Conservation (phyloP, 2,329 filamentous ascomycete genomes). For the Fusarium piperis region DNA sequence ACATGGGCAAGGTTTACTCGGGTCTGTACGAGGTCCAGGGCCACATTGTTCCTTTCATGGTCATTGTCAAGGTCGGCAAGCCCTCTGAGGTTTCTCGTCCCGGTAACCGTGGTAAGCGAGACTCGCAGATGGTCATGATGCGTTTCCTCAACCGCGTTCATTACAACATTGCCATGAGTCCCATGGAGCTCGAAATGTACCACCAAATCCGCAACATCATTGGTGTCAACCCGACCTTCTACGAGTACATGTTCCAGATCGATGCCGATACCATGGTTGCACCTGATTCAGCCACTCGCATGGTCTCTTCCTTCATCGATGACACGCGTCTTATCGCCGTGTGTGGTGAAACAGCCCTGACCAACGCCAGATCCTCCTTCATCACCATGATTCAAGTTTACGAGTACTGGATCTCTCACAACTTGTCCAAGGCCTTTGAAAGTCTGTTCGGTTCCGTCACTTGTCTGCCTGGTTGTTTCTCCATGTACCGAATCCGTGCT, state of each 20-base stretch:
- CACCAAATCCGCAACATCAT: slow-evolving; percentile 99
- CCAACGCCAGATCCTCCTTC: slow-evolving; percentile 91
- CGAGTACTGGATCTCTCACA: slow-evolving; percentile 99
- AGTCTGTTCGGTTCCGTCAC: slow-evolving; percentile 97
- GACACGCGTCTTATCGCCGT: slow-evolving; percentile 94
- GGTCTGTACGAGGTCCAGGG: slow-evolving; percentile 97
- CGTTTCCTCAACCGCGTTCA: slow-evolving; percentile 98
- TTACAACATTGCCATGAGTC: slow-evolving; percentile 96
- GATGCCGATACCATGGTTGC: slow-evolving; percentile 97
- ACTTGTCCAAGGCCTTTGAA: slow-evolving; percentile 95
- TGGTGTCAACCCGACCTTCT: slow-evolving; percentile 97
- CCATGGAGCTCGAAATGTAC: slow-evolving; percentile 96
- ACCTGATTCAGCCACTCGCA: slow-evolving; percentile 87
- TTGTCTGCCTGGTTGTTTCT: slow-evolving; percentile 98
- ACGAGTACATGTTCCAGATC: slow-evolving; percentile 96
- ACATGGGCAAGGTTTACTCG: slow-evolving; percentile 99
- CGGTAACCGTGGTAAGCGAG: slow-evolving; percentile 98
- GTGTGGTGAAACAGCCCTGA: slow-evolving; percentile 93
- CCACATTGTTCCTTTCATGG: slow-evolving; percentile 97
- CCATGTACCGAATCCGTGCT: slow-evolving; percentile 97
- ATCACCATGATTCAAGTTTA: slow-evolving; percentile 99
- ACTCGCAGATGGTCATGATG: slow-evolving; percentile 99
- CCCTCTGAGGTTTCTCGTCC: slow-evolving; percentile 94
- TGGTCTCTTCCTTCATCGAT: slow-evolving; percentile 89
- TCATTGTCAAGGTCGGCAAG: slow-evolving; percentile 97